Percentiles rank a stretch among this genome's conserved stretches.
These are phyloP conservation scores for Chrysoporthe deuterocubensis DNA, from an alignment of 2,329 filamentous ascomycete genomes.

Conservation along the genomic window DNA sequence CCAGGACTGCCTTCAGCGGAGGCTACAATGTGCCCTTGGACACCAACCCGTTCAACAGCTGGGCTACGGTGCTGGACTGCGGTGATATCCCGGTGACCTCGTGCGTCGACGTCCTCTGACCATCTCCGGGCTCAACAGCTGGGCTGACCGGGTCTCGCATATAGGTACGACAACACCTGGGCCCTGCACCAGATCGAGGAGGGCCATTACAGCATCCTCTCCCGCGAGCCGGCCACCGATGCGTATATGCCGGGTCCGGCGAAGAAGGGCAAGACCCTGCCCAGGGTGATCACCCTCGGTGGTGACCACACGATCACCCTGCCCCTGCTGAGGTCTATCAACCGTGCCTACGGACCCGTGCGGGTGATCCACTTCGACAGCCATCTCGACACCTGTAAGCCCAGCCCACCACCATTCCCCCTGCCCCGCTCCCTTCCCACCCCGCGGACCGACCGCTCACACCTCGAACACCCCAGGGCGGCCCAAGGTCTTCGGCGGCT, in stretches of 20 bases:
- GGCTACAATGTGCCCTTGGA: slow-evolving; percentile 84
- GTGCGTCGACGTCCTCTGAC: slow-evolving; percentile 49
- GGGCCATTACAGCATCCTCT: slow-evolving; percentile 77
- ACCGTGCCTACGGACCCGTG: slow-evolving; percentile 63
- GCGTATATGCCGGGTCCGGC: slow-evolving; percentile 69
- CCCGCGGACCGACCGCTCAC: background rate
- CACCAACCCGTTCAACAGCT: slow-evolving; percentile 81
- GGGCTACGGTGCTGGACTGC: slow-evolving; percentile 80
- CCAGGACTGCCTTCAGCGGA: slow-evolving; percentile 57
- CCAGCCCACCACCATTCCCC: background rate
- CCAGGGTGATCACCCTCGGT: slow-evolving; percentile 77
- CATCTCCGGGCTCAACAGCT: background rate
- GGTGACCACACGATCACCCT: slow-evolving; percentile 67
- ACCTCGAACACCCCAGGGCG: slow-evolving; percentile 55
- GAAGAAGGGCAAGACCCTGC: slow-evolving; percentile 74
- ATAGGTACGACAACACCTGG: slow-evolving; percentile 79
- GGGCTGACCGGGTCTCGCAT: background rate
- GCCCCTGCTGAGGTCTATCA: slow-evolving; percentile 62
- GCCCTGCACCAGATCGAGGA: slow-evolving; percentile 85
- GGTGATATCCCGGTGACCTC: slow-evolving; percentile 85
- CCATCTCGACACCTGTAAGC: slow-evolving; percentile 68
- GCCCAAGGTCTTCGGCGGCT: slow-evolving; percentile 85
- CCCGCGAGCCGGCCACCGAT: slow-evolving; percentile 71
- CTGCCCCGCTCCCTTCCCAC: background rate
- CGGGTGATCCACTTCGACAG: slow-evolving; percentile 67